Conservation (phyloP, 805 yeast species). For the Debaryomyces prosopidis region DNA sequence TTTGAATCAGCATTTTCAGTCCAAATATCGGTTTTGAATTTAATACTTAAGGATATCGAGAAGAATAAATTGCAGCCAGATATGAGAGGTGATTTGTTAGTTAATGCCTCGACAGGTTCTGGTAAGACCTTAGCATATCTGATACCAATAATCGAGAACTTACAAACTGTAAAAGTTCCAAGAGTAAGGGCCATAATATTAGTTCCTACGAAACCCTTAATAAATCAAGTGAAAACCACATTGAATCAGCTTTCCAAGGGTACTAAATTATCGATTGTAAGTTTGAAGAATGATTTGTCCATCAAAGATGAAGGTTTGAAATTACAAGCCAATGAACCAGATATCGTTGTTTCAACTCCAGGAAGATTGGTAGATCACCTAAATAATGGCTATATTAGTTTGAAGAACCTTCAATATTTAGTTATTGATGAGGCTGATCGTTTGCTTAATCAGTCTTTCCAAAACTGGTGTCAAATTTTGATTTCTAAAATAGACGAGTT, state of each 20-base stretch:
- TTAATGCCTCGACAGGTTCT: slow-evolving; percentile 93
- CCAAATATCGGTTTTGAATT: slow-evolving; percentile 66
- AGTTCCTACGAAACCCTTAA: slow-evolving; percentile 88
- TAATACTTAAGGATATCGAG: slow-evolving; percentile 45
- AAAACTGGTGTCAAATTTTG: slow-evolving; percentile 80
- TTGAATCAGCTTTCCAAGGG: slow-evolving; percentile 63
- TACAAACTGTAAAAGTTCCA: slow-evolving; percentile 66
- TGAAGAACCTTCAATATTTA: slow-evolving; percentile 58
- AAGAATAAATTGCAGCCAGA: slow-evolving; percentile 46
- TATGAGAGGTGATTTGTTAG: slow-evolving; percentile 72
- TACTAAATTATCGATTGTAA: slow-evolving; percentile 61
- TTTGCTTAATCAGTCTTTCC: slow-evolving; percentile 82
- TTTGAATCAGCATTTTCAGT: slow-evolving; percentile 70
- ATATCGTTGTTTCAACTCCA: slow-evolving; percentile 70
- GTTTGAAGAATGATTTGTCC: slow-evolving; percentile 52
- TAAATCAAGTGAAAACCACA: slow-evolving; percentile 75
- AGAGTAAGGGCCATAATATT: slow-evolving; percentile 72
- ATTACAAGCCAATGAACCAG: slow-evolving; percentile 53
- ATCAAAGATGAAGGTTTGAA: slow-evolving; percentile 64
- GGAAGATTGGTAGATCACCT: slow-evolving; percentile 84
- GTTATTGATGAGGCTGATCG: slow-evolving; percentile 84
- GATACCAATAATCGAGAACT: slow-evolving; percentile 75
- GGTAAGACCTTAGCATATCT: slow-evolving; percentile 92
- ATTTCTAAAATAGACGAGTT: slow-evolving; percentile 35
- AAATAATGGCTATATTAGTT: slow-evolving; percentile 36